phyloP scores from a whole-genome alignment of 306 rosid species.

The Rubus parviflorus region DNA sequence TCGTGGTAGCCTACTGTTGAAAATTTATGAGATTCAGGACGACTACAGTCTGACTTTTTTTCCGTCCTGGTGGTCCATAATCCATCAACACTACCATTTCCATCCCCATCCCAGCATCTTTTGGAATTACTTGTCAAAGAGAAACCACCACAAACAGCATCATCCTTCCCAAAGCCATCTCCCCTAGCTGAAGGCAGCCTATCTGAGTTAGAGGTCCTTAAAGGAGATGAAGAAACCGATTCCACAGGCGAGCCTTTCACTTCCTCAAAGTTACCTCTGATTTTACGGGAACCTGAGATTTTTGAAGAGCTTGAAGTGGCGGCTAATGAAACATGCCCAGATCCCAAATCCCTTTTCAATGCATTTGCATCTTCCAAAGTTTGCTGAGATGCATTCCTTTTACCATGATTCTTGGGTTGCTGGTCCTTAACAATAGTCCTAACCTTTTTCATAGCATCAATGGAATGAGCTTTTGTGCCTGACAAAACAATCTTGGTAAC shows the following conservation, averaged over 20 bases:
- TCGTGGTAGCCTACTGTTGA: constrained; percentile 28
- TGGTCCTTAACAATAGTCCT: constrained; percentile 36
- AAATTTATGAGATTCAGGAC: constrained; percentile 36
- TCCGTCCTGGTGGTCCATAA: constrained; percentile 35
- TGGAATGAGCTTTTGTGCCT: constrained; percentile 25
- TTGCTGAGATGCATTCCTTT: constrained; percentile 36
- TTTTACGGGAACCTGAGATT: constrained; percentile 55
- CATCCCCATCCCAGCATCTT: constrained; percentile 34
- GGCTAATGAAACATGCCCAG: constrained; percentile 43
- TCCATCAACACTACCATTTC: constrained; percentile 22
- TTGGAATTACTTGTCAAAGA: constrained; percentile 29
- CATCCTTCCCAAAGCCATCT: constrained; percentile 42
- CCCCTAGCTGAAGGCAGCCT: constrained; percentile 32
- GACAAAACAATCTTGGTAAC: constrained; percentile 33
- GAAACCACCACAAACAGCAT: constrained; percentile 30
- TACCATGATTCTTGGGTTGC: constrained; percentile 36
- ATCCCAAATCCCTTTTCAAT: constrained; percentile 41
- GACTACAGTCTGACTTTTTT: constrained; percentile 19
- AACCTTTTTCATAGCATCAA: constrained; percentile 30
- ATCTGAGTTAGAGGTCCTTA: constrained; percentile 44
- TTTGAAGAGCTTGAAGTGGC: constrained; percentile 82
- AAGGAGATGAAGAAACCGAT: constrained; percentile 79
- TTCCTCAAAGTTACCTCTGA: constrained; percentile 48
- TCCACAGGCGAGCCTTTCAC: constrained; percentile 66
- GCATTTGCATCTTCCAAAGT: constrained; percentile 39